A percentile compares a stretch with the other conserved stretches of the same genome.
Conservation (phyloP, 352 stramenopile genomes). For the Globisporangium apiculatum region DNA sequence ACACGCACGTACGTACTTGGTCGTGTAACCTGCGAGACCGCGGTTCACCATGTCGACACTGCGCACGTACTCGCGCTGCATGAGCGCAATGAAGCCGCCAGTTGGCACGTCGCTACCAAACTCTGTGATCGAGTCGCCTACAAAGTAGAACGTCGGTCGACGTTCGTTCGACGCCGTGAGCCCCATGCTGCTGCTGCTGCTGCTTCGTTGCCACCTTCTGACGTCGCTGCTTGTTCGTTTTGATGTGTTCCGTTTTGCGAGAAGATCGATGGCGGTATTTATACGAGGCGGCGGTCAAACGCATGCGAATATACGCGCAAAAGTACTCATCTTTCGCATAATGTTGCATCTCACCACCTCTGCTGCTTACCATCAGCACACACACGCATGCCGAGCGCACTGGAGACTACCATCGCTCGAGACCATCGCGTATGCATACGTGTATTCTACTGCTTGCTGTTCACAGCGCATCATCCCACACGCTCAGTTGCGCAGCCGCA, state of each 20-base stretch:
- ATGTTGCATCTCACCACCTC: too few species aligned
- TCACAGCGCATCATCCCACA: neutral
- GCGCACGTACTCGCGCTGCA: constrained; percentile 43
- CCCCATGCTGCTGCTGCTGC: constrained; percentile 2
- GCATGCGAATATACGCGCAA: neutral
- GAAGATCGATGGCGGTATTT: neutral
- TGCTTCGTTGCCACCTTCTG: neutral
- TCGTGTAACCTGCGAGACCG: constrained; percentile 52
- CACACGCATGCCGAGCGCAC: too few species aligned
- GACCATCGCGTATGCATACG: too few species aligned
- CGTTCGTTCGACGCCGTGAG: constrained; percentile 3
- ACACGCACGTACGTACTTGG: constrained; percentile 12
- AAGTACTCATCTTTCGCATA: neutral
- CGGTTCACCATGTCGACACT: constrained; percentile 52
- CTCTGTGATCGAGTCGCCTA: constrained; percentile 70
- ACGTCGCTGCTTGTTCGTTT: neutral
- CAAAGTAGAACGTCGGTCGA: constrained; percentile 31
- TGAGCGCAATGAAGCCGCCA: constrained; percentile 35
- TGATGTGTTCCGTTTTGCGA: neutral
- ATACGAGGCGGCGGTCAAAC: neutral
- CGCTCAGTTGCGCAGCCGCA: constrained; percentile 23
- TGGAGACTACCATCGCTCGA: too few species aligned
- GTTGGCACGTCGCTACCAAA: constrained; percentile 24
- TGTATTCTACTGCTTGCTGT: too few species aligned
- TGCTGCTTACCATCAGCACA: too few species aligned